Evolutionary conservation across 2,329 filamentous ascomycete genomes (phyloP).

Genomic region (Fusarium azukiicola): DNA sequence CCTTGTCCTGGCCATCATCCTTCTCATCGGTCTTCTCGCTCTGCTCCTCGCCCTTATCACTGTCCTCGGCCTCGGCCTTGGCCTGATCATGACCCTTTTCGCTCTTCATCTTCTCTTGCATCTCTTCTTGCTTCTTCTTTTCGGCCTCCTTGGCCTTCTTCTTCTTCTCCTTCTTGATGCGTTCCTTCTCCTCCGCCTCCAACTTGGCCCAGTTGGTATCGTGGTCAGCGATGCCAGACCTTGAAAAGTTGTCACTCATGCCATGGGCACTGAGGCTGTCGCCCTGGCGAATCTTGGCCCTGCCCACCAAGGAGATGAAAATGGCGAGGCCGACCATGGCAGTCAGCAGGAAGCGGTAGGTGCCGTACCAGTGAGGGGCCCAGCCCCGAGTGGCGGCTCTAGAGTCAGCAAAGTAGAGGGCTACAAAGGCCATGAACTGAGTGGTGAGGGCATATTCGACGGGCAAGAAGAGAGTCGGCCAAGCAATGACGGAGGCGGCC

Average conservation of each 20-base stretch:
- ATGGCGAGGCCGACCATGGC: constrained; percentile 93
- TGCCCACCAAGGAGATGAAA: constrained; percentile 89
- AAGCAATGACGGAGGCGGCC: constrained; percentile 88
- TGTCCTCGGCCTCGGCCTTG: constrained; percentile 27
- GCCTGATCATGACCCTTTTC: constrained; percentile 48
- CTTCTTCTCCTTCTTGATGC: constrained; percentile 62
- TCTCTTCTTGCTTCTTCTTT: constrained; percentile 55
- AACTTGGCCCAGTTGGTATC: constrained; percentile 70
- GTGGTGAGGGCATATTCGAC: constrained; percentile 91
- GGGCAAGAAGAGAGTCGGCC: constrained; percentile 93
- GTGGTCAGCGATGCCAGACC: constrained; percentile 59
- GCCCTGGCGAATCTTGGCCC: constrained; percentile 83
- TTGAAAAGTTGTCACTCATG: constrained; percentile 64
- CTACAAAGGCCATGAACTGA: constrained; percentile 92
- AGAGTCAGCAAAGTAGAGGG: constrained; percentile 92
- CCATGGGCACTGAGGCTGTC: constrained; percentile 57
- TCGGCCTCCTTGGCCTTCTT: constrained; percentile 61
- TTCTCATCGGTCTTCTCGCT: constrained; percentile 52
- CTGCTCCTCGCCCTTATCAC: constrained; percentile 37
- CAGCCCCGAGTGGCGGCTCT: constrained; percentile 87
- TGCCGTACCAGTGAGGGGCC: constrained; percentile 92
- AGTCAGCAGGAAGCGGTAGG: constrained; percentile 95
- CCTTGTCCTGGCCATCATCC: constrained; percentile 35
- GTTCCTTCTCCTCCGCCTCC: constrained; percentile 66
- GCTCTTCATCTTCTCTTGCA: constrained; percentile 56